phyloP scores from a whole-genome alignment of 257 asterid species.

The Rhazya stricta region DNA sequence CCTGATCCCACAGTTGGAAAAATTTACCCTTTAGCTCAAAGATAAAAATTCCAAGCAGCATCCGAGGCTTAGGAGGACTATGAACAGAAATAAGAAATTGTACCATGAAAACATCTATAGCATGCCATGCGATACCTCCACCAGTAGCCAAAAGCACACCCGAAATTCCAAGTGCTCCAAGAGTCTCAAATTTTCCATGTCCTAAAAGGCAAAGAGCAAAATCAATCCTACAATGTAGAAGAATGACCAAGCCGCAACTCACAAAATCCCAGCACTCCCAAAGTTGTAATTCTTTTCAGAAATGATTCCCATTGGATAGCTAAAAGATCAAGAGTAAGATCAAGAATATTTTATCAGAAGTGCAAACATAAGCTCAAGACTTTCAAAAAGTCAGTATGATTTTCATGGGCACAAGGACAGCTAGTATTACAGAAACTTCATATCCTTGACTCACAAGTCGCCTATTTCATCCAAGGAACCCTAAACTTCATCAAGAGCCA shows the following conservation, averaged over 20 bases:
- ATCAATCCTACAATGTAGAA: slow-evolving; percentile 16
- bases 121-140: slow-evolving; percentile 98
- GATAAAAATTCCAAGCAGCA: neutral
- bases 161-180: slow-evolving; percentile 95
- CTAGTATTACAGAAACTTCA: neutral
- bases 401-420: neutral
- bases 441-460: neutral
- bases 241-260: slow-evolving; percentile 8
- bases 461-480: neutral
- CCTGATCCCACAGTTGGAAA: neutral
- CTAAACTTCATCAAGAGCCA: neutral
- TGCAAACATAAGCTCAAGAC: neutral
- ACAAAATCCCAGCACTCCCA: neutral
- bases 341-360: neutral
- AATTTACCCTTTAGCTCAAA: slow-evolving; percentile 3
- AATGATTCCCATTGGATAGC: neutral
- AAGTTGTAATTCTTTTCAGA: neutral
- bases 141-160: slow-evolving; percentile 80
- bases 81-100: slow-evolving; percentile 9
- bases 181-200: slow-evolving; percentile 94
- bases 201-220: slow-evolving; percentile 44
- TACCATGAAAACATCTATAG: slow-evolving; percentile 71
- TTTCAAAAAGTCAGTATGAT: no score
- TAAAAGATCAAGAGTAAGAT: neutral
- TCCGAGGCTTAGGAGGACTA: neutral